A percentile compares a stretch with the other conserved stretches of the same genome.
Evolutionary conservation across 768 basidiomycete genomes (phyloP).

Genomic region (Psilocybe tampanensis): DNA sequence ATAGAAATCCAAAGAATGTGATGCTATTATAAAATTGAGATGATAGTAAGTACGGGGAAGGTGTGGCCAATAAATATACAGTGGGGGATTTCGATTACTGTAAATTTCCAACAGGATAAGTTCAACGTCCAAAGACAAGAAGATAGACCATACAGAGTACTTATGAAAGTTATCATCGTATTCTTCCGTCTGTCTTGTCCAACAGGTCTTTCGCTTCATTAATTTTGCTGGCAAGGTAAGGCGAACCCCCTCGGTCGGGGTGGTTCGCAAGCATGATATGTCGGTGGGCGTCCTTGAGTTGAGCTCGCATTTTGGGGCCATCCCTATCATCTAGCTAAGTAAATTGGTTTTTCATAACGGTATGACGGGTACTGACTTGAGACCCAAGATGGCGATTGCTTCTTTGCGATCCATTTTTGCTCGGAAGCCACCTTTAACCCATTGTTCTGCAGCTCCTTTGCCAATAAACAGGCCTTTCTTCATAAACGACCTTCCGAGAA

Average conservation of each 20-base stretch:
- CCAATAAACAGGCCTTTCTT: constrained; percentile 62
- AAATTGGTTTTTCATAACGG: constrained; percentile 2
- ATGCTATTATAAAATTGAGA: constrained; percentile 2
- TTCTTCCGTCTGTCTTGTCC: constrained; percentile 73
- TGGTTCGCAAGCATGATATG: constrained; percentile 98
- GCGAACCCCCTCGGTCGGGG: constrained; percentile 98
- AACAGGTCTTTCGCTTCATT: constrained; percentile 96
- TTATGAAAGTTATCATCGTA: constrained; percentile 24
- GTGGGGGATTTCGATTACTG: neutral
- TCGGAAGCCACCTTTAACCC: constrained; percentile 93
- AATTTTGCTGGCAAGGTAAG: constrained; percentile 97
- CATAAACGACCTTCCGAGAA: constrained; percentile 73
- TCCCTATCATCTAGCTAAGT: constrained; percentile 56
- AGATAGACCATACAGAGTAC: constrained; percentile 6
- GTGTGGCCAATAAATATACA: constrained; percentile 8
- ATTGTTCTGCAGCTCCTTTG: constrained; percentile 73
- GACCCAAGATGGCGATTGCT: constrained; percentile 87
- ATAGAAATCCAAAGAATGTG: neutral
- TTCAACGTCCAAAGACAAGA: neutral
- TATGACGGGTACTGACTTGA: constrained; percentile 68
- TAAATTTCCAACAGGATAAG: neutral
- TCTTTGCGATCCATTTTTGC: constrained; percentile 96
- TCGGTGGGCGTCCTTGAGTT: constrained; percentile 93
- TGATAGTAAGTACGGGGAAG: constrained; percentile 3
- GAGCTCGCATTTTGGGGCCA: constrained; percentile 68